Evolutionary conservation across 2,329 filamentous ascomycete species (phyloP), one percentile per base, ranked within the genome.

Genomic region (Raffaelea deltoideospora): DNA sequence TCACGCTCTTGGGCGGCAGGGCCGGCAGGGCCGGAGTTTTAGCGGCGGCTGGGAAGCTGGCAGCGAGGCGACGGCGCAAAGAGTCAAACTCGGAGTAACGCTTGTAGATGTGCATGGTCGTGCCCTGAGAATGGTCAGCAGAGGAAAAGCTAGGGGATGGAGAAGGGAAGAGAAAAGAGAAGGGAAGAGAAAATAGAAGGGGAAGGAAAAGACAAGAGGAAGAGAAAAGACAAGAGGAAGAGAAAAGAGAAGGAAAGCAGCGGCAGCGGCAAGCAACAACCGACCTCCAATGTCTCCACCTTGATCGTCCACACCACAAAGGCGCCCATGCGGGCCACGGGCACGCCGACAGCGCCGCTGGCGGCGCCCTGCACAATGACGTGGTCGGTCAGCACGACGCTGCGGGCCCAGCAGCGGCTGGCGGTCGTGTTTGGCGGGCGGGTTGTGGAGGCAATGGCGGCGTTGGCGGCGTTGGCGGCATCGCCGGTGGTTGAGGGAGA

Each of bases 291-390:
- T 4, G 86, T 95, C 54, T 90, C 77, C 31, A 98, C 83, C 33
- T 69, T 75, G 50, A 90, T 86, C 52, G 85, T 90, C 83, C 84
- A 98, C 8, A 94, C 86, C 2, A 95, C 84, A 60, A 96, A 98
- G 2, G 87, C 82, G n/a, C 88, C 88, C 21, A 75, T 65, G 45
- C 65, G 71, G 13, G 69, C 24, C n/a, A 21, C 11, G 19, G 24
- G 18, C 3, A 20, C 10, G 21, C n/a, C 17, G 30, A 22, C 28
- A 18, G 15, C 14, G 10, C 28, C 14, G 10, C 29, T 35, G 10
- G 18, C 9, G 29, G 67, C 65, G 35, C 69, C 64, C 41, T 73
- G 70, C 32, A 79, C 65, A 17, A 72, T 47, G 10, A 69, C 67
- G 50, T 70, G 59, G 48, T 72, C 68, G 27, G 64, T 60, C 30